Conservation (phyloP, 306 rosid genomes). For the Acacia crassicarpa region DNA sequence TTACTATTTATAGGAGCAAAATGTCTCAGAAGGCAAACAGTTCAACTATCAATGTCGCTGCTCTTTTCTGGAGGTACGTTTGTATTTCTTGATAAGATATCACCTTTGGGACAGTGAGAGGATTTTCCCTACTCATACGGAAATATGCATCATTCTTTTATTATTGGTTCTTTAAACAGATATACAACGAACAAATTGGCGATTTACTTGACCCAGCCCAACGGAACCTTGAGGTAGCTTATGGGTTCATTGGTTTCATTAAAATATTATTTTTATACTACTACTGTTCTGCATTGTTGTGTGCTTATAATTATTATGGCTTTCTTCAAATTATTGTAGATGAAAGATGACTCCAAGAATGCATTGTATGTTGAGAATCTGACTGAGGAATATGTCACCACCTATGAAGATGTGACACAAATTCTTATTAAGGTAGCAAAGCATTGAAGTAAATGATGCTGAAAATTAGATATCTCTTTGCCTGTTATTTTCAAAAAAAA, state of each 20-base stretch:
- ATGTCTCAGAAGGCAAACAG: conserved; percentile 60
- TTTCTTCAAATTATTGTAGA: conserved; percentile 47
- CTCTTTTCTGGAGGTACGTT: conserved; percentile 81
- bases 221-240: conserved; percentile 74
- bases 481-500: neutral
- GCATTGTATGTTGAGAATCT: conserved; percentile 72
- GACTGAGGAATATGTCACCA: conserved; percentile 86
- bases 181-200: conserved; percentile 37
- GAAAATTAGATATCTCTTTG: conserved; percentile 20
- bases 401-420: conserved; percentile 79
- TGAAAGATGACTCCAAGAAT: conserved; percentile 73
- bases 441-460: conserved; percentile 5
- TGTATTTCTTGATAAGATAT: conserved; percentile 10
- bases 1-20: conserved; percentile 59
- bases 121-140: neutral
- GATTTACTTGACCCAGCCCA: conserved; percentile 51
- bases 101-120: neutral
- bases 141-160: neutral
- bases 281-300: neutral
- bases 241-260: conserved; percentile 2
- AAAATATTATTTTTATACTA: conserved; percentile 8
- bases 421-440: conserved; percentile 78
- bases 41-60: conserved; percentile 86
- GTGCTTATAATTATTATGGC: conserved; percentile 11
- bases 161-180: conserved; percentile 25